phyloP scores from a whole-genome alignment of 176 grass and related monocot genomes.

The Avena atlantica region DNA sequence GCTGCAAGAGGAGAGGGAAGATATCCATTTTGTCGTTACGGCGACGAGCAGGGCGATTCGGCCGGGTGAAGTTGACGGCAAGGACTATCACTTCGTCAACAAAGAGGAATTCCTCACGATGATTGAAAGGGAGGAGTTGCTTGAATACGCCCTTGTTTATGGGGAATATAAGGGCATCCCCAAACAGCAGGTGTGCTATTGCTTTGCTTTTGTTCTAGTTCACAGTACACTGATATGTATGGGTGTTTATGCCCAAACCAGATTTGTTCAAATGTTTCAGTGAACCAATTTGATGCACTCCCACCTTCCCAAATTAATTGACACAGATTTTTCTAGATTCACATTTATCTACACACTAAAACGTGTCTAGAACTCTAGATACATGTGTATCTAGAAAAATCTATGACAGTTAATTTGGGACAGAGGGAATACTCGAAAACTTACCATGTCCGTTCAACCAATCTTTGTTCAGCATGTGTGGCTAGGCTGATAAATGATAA shows the following conservation, averaged over 20 bases:
- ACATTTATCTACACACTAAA: no score
- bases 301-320: no score
- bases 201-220: background rate
- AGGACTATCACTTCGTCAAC: slow-evolving; percentile 90
- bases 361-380: no score
- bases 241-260: background rate
- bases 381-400: no score
- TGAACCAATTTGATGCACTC: background rate
- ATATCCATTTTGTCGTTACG: slow-evolving; percentile 83
- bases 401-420: no score
- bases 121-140: slow-evolving; percentile 85
- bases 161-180: slow-evolving; percentile 96
- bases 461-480: background rate
- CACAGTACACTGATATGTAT: background rate
- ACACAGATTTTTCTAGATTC: no score
- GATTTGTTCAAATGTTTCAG: background rate
- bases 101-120: slow-evolving; percentile 88
- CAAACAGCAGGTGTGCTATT: slow-evolving; percentile 80
- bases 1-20: slow-evolving; percentile 80
- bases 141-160: slow-evolving; percentile 93
- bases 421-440: background rate
- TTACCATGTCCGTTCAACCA: no score
- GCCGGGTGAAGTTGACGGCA: slow-evolving; percentile 82
- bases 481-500: background rate
- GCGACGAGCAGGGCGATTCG: slow-evolving; percentile 77